Conservation (phyloP, 768 basidiomycete species). For the Solioccasus polychromus region DNA sequence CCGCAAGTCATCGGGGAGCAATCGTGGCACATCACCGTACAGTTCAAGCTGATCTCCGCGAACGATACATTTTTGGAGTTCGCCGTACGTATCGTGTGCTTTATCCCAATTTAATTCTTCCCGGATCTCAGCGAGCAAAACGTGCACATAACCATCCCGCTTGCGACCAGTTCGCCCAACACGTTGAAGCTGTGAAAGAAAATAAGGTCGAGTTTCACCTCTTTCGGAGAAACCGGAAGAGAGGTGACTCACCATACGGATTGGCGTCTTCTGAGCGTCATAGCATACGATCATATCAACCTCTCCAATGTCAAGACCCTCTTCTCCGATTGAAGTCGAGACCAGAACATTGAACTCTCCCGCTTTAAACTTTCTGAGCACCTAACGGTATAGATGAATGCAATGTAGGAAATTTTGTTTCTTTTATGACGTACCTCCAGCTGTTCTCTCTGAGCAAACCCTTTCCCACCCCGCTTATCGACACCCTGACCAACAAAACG, state of each 20-base stretch:
- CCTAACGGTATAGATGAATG: conserved; percentile 40
- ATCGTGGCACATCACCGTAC: conserved; percentile 86
- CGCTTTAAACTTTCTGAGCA: conserved; percentile 81
- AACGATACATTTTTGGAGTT: conserved; percentile 85
- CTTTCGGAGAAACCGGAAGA: neutral
- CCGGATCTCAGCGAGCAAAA: conserved; percentile 84
- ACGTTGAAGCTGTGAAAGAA: conserved; percentile 74
- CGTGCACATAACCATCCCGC: conserved; percentile 84
- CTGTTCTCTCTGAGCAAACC: conserved; percentile 89
- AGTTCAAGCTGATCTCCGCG: conserved; percentile 86
- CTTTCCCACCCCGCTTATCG: conserved; percentile 83
- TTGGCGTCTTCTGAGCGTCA: conserved; percentile 93
- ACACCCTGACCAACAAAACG: conserved; percentile 90
- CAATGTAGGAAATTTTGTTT: conserved; percentile 5
- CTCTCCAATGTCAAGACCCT: conserved; percentile 97
- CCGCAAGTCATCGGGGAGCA: conserved; percentile 75
- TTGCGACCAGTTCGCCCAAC: conserved; percentile 95
- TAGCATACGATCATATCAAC: conserved; percentile 96
- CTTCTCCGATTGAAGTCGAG: conserved; percentile 95
- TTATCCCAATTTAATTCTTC: conserved; percentile 91
- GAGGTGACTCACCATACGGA: conserved; percentile 75
- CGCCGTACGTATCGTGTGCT: conserved; percentile 80
- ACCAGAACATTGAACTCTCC: conserved; percentile 92
- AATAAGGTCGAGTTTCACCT: conserved; percentile 3
- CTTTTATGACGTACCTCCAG: conserved; percentile 57